Evolutionary conservation across 768 basidiomycete genomes (phyloP), one percentile per base, ranked within the genome.

Genomic region (Roridomyces roridus): DNA sequence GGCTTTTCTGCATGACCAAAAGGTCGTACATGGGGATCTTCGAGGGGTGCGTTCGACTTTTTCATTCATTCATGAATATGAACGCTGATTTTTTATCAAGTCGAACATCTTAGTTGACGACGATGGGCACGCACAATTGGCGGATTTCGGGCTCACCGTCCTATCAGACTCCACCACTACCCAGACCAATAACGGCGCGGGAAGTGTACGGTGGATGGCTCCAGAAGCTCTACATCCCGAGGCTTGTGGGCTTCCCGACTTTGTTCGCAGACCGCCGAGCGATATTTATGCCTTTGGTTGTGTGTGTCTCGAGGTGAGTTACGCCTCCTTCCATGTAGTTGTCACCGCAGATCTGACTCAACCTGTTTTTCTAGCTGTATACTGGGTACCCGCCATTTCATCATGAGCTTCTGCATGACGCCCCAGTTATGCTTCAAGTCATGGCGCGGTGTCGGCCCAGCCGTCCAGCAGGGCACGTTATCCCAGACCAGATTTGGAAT

Each of bases 131-230:
- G 55, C 56, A 2, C 58, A 55, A 40, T 23, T 65, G 14, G 54
- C 57, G 1, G 64, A 65, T 43, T 65, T 65, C 20, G 64, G 64
- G 12, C 56, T 65, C 6, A 56, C 55, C 4, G 49, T 59, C 2
- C 31, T 65, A 5, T 47, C 50, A 5, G 57, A 65, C n/a, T 50
- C 54, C 5, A 56, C 57, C 1, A 29, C 36, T 2, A 49, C 48
- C 0, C 46, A 43, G 28, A 55, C 53, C 12, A 41, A 46, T 20
- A 42, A 57, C n/a, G 55, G 60, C 9, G 53, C 53, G 6, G 54
- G 60, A 1, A 55, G 54, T 36, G 54, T 56, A n/a, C 46, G 60
- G 14, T 65, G 64, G 64, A 62, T 65, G 60, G 64, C 60, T 2
- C 64, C 64, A 0, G 64, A 65, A 29, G 40, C 51, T 3, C 31